A percentile compares a stretch with the other conserved stretches of the same genome.
These are phyloP conservation scores for Taxillus chinensis DNA, from an alignment of 164 flowering plant genomes.

Conservation along the genomic window DNA sequence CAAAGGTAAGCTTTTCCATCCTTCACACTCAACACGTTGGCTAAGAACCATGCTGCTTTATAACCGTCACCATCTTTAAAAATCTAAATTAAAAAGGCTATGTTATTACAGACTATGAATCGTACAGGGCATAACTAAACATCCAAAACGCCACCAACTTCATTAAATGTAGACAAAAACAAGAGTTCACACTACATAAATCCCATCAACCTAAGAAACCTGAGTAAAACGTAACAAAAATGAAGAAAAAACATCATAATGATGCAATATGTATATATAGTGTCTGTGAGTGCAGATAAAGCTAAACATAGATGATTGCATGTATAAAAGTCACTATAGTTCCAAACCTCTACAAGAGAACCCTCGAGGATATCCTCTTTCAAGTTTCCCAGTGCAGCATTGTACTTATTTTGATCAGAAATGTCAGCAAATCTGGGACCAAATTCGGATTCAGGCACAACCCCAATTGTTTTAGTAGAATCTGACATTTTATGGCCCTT, in stretches of 20 bases:
- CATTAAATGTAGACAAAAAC: not conserved
- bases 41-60: constrained; percentile 64
- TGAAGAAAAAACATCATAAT: not conserved
- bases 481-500: constrained; percentile 24
- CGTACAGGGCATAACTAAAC: not conserved
- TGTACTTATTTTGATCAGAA: constrained; percentile 10
- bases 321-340: not conserved
- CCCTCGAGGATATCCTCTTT: constrained; percentile 51
- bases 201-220: not conserved
- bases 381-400: constrained; percentile 12
- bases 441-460: constrained; percentile 29
- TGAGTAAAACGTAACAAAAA: not conserved
- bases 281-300: not conserved
- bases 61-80: constrained; percentile 40
- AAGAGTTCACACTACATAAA: not conserved
- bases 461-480: constrained; percentile 22
- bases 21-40: constrained; percentile 53
- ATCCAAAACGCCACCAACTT: not conserved
- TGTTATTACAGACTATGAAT: not conserved
- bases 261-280: not conserved
- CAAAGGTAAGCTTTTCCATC: constrained; percentile 64
- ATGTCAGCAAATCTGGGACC: constrained; percentile 18
- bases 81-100: constrained; percentile 34
- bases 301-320: not conserved
- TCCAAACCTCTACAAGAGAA: constrained; percentile 70